phyloP scores from a whole-genome alignment of 371 early-diverging fungal genomes.

The Syncephalastrum monosporum region DNA sequence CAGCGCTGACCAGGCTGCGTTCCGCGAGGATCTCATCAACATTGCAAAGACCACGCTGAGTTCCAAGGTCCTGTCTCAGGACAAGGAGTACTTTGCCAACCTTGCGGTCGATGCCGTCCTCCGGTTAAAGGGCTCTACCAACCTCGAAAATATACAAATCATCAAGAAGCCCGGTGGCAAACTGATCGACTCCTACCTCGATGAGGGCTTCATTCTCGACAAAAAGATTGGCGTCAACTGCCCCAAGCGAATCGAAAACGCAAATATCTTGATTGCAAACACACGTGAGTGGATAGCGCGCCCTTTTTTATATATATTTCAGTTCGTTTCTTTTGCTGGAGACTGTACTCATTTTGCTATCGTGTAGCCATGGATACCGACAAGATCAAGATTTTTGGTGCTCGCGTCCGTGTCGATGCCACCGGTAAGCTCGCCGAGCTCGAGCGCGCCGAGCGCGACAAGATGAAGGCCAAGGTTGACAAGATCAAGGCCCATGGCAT shows the following conservation, averaged over 20 bases:
- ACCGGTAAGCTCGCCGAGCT: conserved; percentile 97
- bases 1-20: conserved; percentile 61
- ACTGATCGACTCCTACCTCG: conserved; percentile 95
- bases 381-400: conserved; percentile 99
- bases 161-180: conserved; percentile 98
- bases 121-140: conserved; percentile 93
- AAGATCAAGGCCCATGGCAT: conserved; percentile 97
- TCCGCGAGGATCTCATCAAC: conserved; percentile 89
- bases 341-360: not conserved
- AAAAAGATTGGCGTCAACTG: conserved; percentile 98
- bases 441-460: conserved; percentile 98
- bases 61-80: conserved; percentile 97
- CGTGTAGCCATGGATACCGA: conserved; percentile 97
- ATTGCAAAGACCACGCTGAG: conserved; percentile 98
- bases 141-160: conserved; percentile 98
- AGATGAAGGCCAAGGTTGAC: conserved; percentile 99
- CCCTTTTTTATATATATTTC: not conserved
- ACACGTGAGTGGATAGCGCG: conserved; percentile 69
- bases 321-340: not conserved
- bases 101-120: conserved; percentile 98
- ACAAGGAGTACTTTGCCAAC: conserved; percentile 96
- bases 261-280: conserved; percentile 97
- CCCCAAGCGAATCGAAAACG: conserved; percentile 95
- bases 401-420: conserved; percentile 96
- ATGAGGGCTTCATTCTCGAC: conserved; percentile 98